Evolutionary conservation across 2,329 filamentous ascomycete genomes (phyloP).

Genomic region (Curvularia eragrostidis): DNA sequence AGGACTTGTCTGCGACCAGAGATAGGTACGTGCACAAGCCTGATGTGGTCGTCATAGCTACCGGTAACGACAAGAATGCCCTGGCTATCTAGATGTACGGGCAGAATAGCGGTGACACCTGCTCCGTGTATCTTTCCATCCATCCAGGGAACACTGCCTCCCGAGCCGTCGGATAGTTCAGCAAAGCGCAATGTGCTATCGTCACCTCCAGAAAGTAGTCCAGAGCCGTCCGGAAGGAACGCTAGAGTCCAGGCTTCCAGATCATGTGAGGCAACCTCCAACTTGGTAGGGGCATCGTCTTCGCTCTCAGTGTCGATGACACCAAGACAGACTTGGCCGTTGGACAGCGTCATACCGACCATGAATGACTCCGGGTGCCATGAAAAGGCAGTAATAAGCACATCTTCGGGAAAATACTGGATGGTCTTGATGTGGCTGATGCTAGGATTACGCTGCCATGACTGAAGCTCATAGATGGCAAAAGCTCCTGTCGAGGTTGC

Average conservation of each 20-base stretch:
- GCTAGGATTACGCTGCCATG: conserved; percentile 18
- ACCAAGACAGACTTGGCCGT: conserved; percentile 62
- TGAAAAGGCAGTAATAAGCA: conserved; percentile 73
- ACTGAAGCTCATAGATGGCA: conserved; percentile 64
- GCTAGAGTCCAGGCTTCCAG: conserved; percentile 79
- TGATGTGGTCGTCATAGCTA: conserved; percentile 86
- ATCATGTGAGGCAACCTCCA: conserved; percentile 50
- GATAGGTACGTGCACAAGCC: conserved; percentile 63
- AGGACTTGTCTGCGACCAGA: conserved; percentile 60
- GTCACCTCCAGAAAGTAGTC: conserved; percentile 75
- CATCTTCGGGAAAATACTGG: conserved; percentile 61
- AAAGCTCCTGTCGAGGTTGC: conserved; percentile 79
- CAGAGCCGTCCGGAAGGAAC: conserved; percentile 57
- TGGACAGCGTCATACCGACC: conserved; percentile 75
- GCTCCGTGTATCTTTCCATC: conserved; percentile 72
- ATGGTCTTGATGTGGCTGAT: conserved; percentile 51
- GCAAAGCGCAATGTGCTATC: conserved; percentile 67
- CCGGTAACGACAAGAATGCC: conserved; percentile 75
- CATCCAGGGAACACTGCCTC: conserved; percentile 45
- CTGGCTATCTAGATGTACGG: conserved; percentile 60
- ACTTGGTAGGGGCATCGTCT: conserved; percentile 15
- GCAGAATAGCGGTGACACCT: conserved; percentile 86
- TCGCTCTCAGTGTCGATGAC: conserved; percentile 39
- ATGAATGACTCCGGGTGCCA: conserved; percentile 69
- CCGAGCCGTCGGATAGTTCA: conserved; percentile 24